Percentiles rank a stretch among this genome's conserved stretches.
Conservation (phyloP, 2,329 filamentous ascomycete species). For the Graphilbum fragrans region DNA sequence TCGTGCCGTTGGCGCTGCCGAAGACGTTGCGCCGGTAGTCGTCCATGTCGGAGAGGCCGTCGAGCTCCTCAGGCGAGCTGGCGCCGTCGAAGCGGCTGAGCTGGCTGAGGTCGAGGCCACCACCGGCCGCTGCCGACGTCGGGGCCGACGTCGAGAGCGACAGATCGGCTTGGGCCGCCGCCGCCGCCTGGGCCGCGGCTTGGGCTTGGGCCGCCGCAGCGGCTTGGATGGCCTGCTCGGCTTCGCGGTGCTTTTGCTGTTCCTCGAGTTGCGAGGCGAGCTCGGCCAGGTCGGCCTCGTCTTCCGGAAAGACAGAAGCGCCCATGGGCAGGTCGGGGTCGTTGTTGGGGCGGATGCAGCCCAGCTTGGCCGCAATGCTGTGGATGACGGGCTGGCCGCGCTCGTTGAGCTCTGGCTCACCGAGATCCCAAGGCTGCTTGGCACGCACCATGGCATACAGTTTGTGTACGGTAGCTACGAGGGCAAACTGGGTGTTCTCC, state of each 20-base stretch:
- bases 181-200: background rate
- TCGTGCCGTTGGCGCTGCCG: conserved; percentile 18
- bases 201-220: conserved; percentile 6
- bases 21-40: conserved; percentile 40
- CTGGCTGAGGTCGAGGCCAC: conserved; percentile 13
- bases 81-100: conserved; percentile 29
- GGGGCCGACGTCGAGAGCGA: conserved; percentile 1
- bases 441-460: conserved; percentile 52
- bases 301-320: conserved; percentile 48
- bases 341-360: conserved; percentile 50
- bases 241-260: conserved; percentile 29
- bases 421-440: conserved; percentile 45
- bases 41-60: conserved; percentile 38
- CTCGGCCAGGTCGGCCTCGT: conserved; percentile 44
- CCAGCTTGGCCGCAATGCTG: conserved; percentile 51
- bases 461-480: conserved; percentile 54
- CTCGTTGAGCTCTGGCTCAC: conserved; percentile 52
- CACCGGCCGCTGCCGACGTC: conserved; percentile 9
- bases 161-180: background rate
- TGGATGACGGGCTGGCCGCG: conserved; percentile 51
- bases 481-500: conserved; percentile 52
- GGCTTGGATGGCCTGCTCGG: conserved; percentile 17
- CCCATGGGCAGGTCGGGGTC: conserved; percentile 43
- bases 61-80: conserved; percentile 42
- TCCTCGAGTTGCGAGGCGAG: conserved; percentile 41